phyloP scores from a whole-genome alignment of 73 alveolate species.

The Breviolum minutum region DNA sequence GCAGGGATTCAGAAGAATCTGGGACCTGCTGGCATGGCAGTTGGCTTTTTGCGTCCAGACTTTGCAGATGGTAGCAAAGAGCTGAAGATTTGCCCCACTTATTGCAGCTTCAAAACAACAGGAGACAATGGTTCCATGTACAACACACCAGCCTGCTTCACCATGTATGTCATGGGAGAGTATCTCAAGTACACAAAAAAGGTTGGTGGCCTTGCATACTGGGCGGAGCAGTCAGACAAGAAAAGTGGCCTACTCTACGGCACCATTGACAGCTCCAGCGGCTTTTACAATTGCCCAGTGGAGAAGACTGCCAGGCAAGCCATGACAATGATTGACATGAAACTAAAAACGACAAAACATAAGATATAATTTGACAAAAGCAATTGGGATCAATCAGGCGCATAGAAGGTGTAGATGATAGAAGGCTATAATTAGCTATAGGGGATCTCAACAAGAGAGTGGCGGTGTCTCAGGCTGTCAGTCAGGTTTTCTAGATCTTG shows the following conservation, averaged over 20 bases:
- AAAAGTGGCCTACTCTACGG: constrained; percentile 95
- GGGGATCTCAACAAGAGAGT: no score
- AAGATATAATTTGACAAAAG: no score
- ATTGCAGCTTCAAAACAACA: constrained; percentile 93
- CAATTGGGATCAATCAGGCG: no score
- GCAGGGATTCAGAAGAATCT: constrained; percentile 88
- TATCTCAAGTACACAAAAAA: constrained; percentile 87
- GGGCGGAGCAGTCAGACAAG: constrained; percentile 94
- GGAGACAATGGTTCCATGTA: constrained; percentile 95
- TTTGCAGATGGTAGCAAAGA: constrained; percentile 82
- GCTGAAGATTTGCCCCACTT: constrained; percentile 96
- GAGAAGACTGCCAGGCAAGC: constrained; percentile 53
- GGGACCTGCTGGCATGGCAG: constrained; percentile 89
- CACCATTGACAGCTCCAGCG: constrained; percentile 80
- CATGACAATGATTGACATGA: not conserved
- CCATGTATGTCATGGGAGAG: constrained; percentile 96
- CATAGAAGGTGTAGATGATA: no score
- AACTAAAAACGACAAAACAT: no score
- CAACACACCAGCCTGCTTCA: constrained; percentile 97
- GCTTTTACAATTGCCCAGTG: constrained; percentile 74
- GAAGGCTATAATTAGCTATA: no score
- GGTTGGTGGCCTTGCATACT: constrained; percentile 95
- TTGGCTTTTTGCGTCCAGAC: constrained; percentile 67
- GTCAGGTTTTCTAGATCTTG: no score
- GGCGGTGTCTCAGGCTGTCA: no score